Evolutionary conservation across 108 stramenopile species (phyloP).

Genomic region (Cyclotella atomus): DNA sequence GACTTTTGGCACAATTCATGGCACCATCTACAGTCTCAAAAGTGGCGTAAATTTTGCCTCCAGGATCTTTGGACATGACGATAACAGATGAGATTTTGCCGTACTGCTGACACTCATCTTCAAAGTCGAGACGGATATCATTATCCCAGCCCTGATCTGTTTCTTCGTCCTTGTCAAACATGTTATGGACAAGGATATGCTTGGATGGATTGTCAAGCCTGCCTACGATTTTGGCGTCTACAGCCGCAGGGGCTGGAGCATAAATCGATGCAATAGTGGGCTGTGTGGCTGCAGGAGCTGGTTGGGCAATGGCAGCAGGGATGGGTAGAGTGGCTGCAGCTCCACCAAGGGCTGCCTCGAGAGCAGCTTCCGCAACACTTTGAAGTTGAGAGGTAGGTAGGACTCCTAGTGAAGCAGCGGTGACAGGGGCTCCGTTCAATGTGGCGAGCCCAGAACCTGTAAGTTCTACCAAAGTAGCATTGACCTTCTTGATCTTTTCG

Average conservation of each 20-base stretch:
- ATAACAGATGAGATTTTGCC: slow-evolving; percentile 72
- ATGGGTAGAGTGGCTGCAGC: slow-evolving; percentile 43
- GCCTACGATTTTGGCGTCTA: slow-evolving; percentile 44
- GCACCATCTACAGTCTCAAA: slow-evolving; percentile 79
- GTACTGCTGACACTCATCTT: slow-evolving; percentile 89
- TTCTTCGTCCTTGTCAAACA: slow-evolving; percentile 94
- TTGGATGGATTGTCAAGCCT: slow-evolving; percentile 50
- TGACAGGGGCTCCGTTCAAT: slow-evolving; percentile 40
- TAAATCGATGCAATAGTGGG: not conserved
- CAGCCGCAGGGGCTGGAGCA: not conserved
- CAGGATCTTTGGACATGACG: slow-evolving; percentile 84
- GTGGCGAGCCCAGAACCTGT: slow-evolving; percentile 51
- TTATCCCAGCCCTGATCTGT: slow-evolving; percentile 88
- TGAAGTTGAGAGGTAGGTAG: slow-evolving; percentile 35
- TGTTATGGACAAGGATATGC: slow-evolving; percentile 87
- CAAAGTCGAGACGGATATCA: slow-evolving; percentile 90
- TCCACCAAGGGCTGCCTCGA: slow-evolving; percentile 46
- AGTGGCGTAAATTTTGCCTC: slow-evolving; percentile 90
- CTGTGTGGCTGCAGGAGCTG: not conserved
- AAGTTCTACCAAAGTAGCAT: slow-evolving; percentile 54
- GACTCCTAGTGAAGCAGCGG: slow-evolving; percentile 51
- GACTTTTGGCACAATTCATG: slow-evolving; percentile 76
- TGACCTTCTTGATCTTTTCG: slow-evolving; percentile 68
- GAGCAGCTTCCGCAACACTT: slow-evolving; percentile 52
- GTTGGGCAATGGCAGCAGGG: slow-evolving; percentile 4